Evolutionary conservation across 495 filamentous ascomycete species (phyloP).

Genomic region (Penicillium daleae): DNA sequence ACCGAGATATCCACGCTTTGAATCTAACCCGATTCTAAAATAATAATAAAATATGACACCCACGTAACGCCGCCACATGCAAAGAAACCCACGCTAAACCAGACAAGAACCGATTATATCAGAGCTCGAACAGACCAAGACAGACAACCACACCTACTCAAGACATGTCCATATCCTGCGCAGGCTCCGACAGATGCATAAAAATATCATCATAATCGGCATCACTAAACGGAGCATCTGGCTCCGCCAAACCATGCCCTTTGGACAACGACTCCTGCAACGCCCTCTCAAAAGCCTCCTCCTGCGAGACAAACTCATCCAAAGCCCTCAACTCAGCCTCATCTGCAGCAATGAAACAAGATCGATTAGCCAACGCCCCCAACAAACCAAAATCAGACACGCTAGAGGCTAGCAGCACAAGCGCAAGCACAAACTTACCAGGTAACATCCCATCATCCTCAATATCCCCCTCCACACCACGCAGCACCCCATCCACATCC

Average conservation of each 20-base stretch:
- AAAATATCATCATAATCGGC: slow-evolving; percentile 61
- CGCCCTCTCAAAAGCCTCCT: slow-evolving; percentile 38
- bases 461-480: slow-evolving; percentile 40
- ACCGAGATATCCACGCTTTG: slow-evolving; percentile 14
- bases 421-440: slow-evolving; percentile 27
- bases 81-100: slow-evolving; percentile 5
- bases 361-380: not conserved
- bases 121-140: not conserved
- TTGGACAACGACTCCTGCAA: slow-evolving; percentile 11
- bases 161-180: slow-evolving; percentile 51
- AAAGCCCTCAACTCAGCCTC: slow-evolving; percentile 42
- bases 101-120: not conserved
- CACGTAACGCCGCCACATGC: slow-evolving; percentile 30
- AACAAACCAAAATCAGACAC: not conserved
- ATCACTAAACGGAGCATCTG: slow-evolving; percentile 50
- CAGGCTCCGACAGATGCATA: slow-evolving; percentile 39
- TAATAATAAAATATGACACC: not conserved
- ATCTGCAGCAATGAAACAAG: slow-evolving; percentile 18
- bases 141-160: slow-evolving; percentile 14
- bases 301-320: slow-evolving; percentile 39
- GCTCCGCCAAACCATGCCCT: slow-evolving; percentile 1
- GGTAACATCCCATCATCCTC: slow-evolving; percentile 39
- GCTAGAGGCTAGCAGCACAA: too few species aligned
- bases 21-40: not conserved
- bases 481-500: slow-evolving; percentile 32